phyloP scores from a whole-genome alignment of 495 filamentous ascomycete species.

The Aspergillus funiculosus region DNA sequence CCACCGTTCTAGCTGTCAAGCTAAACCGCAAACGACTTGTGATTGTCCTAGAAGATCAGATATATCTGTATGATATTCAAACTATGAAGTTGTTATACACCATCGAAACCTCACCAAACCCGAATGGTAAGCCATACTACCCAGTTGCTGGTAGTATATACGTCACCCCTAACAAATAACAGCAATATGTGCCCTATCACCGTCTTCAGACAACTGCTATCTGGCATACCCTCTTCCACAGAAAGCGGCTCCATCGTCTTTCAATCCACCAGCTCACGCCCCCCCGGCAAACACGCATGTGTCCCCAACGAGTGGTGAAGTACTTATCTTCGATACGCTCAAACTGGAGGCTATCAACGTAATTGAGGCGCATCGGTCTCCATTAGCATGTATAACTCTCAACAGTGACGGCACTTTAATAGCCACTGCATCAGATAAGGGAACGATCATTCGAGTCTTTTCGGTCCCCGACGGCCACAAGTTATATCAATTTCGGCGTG shows the following conservation, averaged over 20 bases:
- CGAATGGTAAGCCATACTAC: constrained; percentile 54
- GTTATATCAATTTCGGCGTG: constrained; percentile 89
- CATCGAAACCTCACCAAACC: constrained; percentile 89
- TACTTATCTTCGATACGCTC: constrained; percentile 82
- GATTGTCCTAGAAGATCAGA: constrained; percentile 88
- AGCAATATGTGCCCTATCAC: constrained; percentile 89
- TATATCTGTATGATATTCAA: constrained; percentile 96
- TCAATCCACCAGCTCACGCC: constrained; percentile 71
- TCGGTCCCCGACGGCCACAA: constrained; percentile 83
- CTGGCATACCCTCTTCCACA: constrained; percentile 88
- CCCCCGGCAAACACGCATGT: constrained; percentile 69
- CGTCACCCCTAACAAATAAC: constrained; percentile 12
- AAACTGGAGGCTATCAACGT: constrained; percentile 89
- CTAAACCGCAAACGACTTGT: constrained; percentile 91
- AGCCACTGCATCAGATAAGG: constrained; percentile 93
- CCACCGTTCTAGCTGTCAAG: constrained; percentile 84
- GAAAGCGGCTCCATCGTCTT: constrained; percentile 59
- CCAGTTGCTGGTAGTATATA: constrained; percentile 5
- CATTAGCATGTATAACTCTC: constrained; percentile 78
- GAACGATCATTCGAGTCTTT: constrained; percentile 94
- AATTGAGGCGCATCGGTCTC: constrained; percentile 87
- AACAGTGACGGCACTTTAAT: constrained; percentile 91
- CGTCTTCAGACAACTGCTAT: constrained; percentile 92
- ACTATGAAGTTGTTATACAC: constrained; percentile 93
- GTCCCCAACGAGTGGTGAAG: constrained; percentile 82